A percentile compares a stretch with the other conserved stretches of the same genome.
These are phyloP conservation scores for Daldinia grandis DNA, from an alignment of 495 filamentous ascomycete species.

Conservation along the genomic window DNA sequence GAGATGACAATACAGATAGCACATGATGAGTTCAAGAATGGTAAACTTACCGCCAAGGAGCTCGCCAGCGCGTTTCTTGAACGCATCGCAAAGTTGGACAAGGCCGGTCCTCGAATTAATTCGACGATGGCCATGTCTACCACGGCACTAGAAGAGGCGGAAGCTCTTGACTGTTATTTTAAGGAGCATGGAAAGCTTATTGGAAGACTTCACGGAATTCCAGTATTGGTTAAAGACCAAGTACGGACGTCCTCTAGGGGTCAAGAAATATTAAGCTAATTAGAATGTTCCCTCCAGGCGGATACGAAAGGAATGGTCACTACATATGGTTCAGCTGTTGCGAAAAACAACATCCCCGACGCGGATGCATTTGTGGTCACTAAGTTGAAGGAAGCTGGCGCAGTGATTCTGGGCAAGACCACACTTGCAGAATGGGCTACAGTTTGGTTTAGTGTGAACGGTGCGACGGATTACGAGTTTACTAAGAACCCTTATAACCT, in stretches of 20 bases:
- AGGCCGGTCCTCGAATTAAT: conserved; percentile 38
- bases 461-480: conserved; percentile 36
- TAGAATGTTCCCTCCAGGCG: background rate
- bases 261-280: background rate
- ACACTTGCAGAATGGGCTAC: conserved; percentile 32
- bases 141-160: conserved; percentile 30
- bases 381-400: conserved; percentile 55
- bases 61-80: conserved; percentile 31
- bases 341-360: conserved; percentile 27
- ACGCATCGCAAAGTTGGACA: conserved; percentile 33
- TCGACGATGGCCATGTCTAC: conserved; percentile 37
- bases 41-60: conserved; percentile 33
- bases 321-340: conserved; percentile 33
- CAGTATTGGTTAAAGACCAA: conserved; percentile 44
- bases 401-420: conserved; percentile 55
- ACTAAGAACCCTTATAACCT: conserved; percentile 38
- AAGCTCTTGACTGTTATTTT: conserved; percentile 23
- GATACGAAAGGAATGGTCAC: conserved; percentile 43
- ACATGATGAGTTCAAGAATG: conserved; percentile 28
- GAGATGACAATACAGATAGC: conserved; percentile 42
- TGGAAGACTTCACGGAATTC: conserved; percentile 43
- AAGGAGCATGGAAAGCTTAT: conserved; percentile 14
- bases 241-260: conserved; percentile 1
- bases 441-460: conserved; percentile 25
- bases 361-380: conserved; percentile 48